Evolutionary conservation across 139 green algal genomes (phyloP), one percentile per base, ranked within the genome.

Genomic region (Chlorella sp.): DNA sequence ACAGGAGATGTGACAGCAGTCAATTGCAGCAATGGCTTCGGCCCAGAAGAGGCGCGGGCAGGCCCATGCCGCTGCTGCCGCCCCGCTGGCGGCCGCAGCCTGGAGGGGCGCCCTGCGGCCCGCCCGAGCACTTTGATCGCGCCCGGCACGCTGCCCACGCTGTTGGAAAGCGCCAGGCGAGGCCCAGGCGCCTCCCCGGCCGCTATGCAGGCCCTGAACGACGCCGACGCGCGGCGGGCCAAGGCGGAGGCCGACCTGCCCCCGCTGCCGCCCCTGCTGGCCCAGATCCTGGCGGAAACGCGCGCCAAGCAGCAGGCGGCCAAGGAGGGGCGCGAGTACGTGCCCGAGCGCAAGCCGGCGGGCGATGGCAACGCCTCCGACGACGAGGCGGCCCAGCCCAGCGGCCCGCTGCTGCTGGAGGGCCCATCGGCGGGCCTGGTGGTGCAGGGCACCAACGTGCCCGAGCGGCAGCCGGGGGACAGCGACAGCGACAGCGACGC

Each of bases 281-380:
- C 76, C 3, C 74, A 72, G 60, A 82, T 82, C 38, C 76, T 82
- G 36, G 76, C 76, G 38, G 76, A 82, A 38, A 82, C 76, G 36
- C 76, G 76, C 4, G 76, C 76, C 76, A 82, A 82, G 76, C 76
- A 82, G 76, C 23, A 41, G 56, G 56, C 56, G 15, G 36, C 30
- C 34, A 56, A 57, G 57, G 76, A 71, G 56, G 26, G 34, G 26
- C 20, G 23, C 11, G 76, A 71, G 36, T 34, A 81, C 7, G 13
- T n/a, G 30, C 47, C 28, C 74, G 57, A 62, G 51, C 51, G 51
- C 51, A 60, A 60, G 51, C 12, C 9, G 51, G 51, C 12, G 12
- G 51, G 51, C 51, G 51, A 60, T 60, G 51, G 51, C 11, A 82
- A 73, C 21, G 30, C 17, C 26, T 34, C n/a, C 7, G 64, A 34